Evolutionary conservation across 176 grass and related monocot genomes (phyloP).

Genomic region (Cenchrus fungigraminus): DNA sequence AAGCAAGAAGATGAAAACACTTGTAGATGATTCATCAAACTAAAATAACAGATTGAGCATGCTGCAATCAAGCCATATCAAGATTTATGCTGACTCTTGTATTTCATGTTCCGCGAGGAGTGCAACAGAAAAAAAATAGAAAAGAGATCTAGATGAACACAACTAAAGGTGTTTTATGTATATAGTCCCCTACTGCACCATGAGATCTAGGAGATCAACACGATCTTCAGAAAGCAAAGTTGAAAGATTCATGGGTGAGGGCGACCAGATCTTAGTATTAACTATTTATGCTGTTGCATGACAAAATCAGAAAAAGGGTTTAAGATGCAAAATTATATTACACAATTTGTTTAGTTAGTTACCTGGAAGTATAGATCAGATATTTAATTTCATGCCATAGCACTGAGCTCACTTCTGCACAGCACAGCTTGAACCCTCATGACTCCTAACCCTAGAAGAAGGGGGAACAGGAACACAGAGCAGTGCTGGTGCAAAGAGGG

Average conservation of each 20-base stretch:
- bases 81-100: slow-evolving; percentile 5
- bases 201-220: slow-evolving; percentile 24
- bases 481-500: slow-evolving; percentile 29
- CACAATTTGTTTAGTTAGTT: slow-evolving; percentile 22
- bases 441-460: slow-evolving; percentile 35
- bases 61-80: not conserved
- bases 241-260: slow-evolving; percentile 2
- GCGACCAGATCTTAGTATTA: not conserved
- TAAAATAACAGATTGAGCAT: not conserved
- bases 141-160: not conserved
- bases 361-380: slow-evolving; percentile 46
- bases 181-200: not conserved
- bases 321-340: slow-evolving; percentile 18
- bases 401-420: not conserved
- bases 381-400: slow-evolving; percentile 26
- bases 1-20: not conserved
- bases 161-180: not conserved
- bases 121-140: not conserved
- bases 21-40: not conserved
- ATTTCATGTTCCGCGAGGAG: slow-evolving; percentile 33
- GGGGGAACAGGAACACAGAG: not conserved
- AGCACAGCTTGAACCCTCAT: slow-evolving; percentile 9
- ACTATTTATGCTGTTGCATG: not conserved
- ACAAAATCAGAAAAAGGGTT: slow-evolving; percentile 3
- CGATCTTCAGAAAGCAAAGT: slow-evolving; percentile 8